These are phyloP conservation scores for Albizia julibrissin DNA, from an alignment of 306 rosid genomes.

Conservation along the genomic window DNA sequence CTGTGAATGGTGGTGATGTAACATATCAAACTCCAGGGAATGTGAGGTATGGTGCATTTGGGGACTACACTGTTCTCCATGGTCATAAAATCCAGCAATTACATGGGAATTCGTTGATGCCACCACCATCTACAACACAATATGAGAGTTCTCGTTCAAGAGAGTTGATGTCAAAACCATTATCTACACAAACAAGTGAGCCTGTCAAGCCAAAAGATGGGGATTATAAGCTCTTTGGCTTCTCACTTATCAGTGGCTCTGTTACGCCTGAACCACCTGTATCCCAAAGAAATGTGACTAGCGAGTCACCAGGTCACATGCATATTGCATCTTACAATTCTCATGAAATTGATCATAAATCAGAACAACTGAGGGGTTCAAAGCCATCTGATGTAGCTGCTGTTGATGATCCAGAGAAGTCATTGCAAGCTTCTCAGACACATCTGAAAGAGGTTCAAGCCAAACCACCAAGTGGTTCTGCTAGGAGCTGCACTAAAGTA, in stretches of 20 bases:
- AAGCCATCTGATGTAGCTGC: slow-evolving; percentile 41
- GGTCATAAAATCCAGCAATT: slow-evolving; percentile 58
- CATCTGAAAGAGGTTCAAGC: slow-evolving; percentile 52
- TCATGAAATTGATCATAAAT: slow-evolving; percentile 52
- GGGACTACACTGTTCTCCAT: slow-evolving; percentile 50
- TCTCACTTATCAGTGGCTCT: slow-evolving; percentile 54
- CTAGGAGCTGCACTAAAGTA: slow-evolving; percentile 94
- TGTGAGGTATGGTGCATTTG: slow-evolving; percentile 48
- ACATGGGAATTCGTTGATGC: slow-evolving; percentile 71
- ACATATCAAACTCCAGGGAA: slow-evolving; percentile 57
- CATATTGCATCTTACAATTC: slow-evolving; percentile 36
- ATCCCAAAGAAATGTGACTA: slow-evolving; percentile 35
- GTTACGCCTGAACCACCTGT: slow-evolving; percentile 42
- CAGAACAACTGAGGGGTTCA: slow-evolving; percentile 54
- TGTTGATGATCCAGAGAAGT: slow-evolving; percentile 45
- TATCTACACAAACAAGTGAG: slow-evolving; percentile 44
- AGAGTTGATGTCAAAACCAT: slow-evolving; percentile 45
- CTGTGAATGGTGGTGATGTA: slow-evolving; percentile 48
- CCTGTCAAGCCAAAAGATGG: slow-evolving; percentile 60
- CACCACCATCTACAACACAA: slow-evolving; percentile 55
- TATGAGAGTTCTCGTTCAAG: slow-evolving; percentile 50
- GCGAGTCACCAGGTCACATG: slow-evolving; percentile 36
- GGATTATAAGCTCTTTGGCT: slow-evolving; percentile 82
- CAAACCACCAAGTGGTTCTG: slow-evolving; percentile 53
- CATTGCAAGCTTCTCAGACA: slow-evolving; percentile 41